Conservation (phyloP, 2,329 filamentous ascomycete species). For the Thelonectria rubi region DNA sequence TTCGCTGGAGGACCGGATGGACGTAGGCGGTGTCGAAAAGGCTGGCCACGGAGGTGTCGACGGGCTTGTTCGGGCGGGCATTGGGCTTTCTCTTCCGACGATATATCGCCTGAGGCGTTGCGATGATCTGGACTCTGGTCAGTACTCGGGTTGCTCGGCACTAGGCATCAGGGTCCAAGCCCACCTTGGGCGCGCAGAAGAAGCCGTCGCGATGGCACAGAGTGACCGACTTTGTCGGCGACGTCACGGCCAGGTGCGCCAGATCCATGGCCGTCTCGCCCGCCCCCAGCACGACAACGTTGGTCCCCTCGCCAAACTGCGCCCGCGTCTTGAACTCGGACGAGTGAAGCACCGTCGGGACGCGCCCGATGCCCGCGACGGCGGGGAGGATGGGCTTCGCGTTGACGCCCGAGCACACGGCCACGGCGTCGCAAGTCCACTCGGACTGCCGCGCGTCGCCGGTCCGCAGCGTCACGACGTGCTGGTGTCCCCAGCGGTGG, state of each 20-base stretch:
- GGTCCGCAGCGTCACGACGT: slow-evolving; percentile 28
- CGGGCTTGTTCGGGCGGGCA: slow-evolving; percentile 52
- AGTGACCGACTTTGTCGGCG: slow-evolving; percentile 52
- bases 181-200: slow-evolving; percentile 55
- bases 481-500: slow-evolving; percentile 5
- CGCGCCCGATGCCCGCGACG: slow-evolving; percentile 50
- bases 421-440: slow-evolving; percentile 56
- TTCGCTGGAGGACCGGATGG: slow-evolving; percentile 56
- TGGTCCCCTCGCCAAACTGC: slow-evolving; percentile 52
- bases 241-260: slow-evolving; percentile 55
- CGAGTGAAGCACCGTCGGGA: slow-evolving; percentile 53
- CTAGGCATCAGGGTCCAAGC: slow-evolving; percentile 39
- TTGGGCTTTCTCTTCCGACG: background rate
- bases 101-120: slow-evolving; percentile 32
- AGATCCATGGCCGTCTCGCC: slow-evolving; percentile 59
- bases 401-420: slow-evolving; percentile 56
- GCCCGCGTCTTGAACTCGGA: slow-evolving; percentile 53
- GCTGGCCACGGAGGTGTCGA: slow-evolving; percentile 57
- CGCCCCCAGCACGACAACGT: slow-evolving; percentile 54
- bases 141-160: background rate
- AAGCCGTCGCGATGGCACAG: slow-evolving; percentile 58
- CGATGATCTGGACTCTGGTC: slow-evolving; percentile 38
- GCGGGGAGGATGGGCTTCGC: slow-evolving; percentile 51
- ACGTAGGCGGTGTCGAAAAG: slow-evolving; percentile 62
- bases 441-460: slow-evolving; percentile 2